Percentiles rank a stretch among this genome's conserved stretches.
These are phyloP conservation scores for Tetrahymena borealis DNA, from an alignment of 73 alveolate genomes.

Conservation along the genomic window DNA sequence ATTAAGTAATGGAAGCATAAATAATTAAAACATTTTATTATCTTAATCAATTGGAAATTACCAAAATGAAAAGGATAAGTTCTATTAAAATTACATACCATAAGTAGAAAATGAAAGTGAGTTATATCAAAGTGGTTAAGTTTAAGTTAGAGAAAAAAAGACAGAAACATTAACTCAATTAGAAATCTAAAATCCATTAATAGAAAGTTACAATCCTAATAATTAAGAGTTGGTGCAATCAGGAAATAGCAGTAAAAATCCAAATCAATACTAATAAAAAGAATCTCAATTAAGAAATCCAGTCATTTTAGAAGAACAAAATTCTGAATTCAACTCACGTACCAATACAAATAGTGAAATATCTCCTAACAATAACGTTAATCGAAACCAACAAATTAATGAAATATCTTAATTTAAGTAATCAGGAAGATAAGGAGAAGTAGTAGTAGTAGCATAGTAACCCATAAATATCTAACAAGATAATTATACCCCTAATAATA, in stretches of 20 bases:
- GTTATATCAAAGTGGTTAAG: not conserved
- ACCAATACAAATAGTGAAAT: no score
- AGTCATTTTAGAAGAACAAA: no score
- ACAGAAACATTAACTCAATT: not conserved
- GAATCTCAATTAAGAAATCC: no score
- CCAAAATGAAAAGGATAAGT: not conserved
- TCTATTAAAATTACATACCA: not conserved
- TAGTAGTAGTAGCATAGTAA: not conserved
- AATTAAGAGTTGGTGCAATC: not conserved
- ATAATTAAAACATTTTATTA: not conserved
- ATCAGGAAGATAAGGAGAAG: not conserved
- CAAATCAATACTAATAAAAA: no score
- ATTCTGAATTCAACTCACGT: no score
- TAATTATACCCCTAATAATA: not conserved
- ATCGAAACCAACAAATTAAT: no score
- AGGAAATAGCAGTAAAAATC: not conserved
- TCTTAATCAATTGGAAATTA: not conserved
- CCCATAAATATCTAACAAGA: not conserved
- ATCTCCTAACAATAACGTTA: no score
- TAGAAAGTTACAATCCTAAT: no score
- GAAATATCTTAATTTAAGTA: no score
- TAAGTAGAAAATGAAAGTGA: not conserved
- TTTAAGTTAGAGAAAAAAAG: not conserved
- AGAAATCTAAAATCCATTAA: not conserved
- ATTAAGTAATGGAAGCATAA: not conserved